phyloP scores from a whole-genome alignment of 192 early-diverging fungal species.

The Phycomyces blakesleeanus region DNA sequence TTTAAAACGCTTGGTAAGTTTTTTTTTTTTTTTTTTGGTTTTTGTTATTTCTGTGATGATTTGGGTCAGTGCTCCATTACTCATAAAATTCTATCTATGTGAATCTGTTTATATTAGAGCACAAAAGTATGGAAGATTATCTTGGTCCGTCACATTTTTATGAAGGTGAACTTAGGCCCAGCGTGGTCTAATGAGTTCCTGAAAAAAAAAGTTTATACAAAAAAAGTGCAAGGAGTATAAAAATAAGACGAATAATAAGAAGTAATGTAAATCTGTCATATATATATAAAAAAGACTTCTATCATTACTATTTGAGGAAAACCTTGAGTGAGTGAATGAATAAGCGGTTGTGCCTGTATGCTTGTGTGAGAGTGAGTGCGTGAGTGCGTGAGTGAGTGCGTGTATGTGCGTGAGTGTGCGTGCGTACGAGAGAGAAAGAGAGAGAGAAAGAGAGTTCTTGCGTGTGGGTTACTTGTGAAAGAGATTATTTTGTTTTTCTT shows the following conservation, averaged over 20 bases:
- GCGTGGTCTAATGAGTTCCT: neutral
- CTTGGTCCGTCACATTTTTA: conserved; percentile 6
- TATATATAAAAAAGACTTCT: no score
- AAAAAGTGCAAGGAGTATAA: neutral
- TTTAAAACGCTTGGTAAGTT: conserved; percentile 56
- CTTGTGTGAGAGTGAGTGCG: no score
- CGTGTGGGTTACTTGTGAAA: neutral
- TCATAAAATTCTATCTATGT: no score
- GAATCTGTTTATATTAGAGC: conserved; percentile 15
- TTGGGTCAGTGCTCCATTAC: no score
- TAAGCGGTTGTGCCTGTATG: no score
- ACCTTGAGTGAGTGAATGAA: no score
- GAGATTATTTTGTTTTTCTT: no score
- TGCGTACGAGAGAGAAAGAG: neutral
- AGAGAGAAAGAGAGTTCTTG: no score
- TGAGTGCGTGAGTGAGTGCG: neutral
- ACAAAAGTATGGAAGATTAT: conserved; percentile 22
- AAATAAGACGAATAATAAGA: neutral
- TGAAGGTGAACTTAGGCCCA: conserved; percentile 1
- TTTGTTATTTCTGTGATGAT: no score
- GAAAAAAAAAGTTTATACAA: neutral
- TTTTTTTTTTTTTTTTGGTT: no score
- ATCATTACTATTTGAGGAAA: no score
- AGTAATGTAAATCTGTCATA: neutral
- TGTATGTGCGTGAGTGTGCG: neutral